A percentile compares a stretch with the other conserved stretches of the same genome.
These are phyloP conservation scores for Artemisia tridentata DNA, from an alignment of 129 eudicot species.

Conservation along the genomic window DNA sequence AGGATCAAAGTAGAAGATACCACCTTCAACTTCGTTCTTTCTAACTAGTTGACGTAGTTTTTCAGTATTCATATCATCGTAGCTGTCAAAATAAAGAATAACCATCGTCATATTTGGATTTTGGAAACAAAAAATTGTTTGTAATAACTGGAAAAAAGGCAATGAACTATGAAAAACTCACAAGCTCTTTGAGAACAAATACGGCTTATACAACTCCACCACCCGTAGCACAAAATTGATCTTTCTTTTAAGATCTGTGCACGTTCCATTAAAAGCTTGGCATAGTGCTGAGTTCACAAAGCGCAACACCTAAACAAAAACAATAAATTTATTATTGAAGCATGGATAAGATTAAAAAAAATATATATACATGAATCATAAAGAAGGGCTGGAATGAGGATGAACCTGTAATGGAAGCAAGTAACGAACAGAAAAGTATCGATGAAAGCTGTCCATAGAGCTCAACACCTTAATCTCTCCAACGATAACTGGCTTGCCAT, in stretches of 20 bases:
- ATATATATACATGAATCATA: not conserved
- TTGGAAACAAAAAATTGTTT: not conserved
- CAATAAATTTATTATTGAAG: not conserved
- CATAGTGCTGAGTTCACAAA: slow-evolving; percentile 31
- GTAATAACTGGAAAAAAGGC: not conserved
- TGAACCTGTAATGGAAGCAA: slow-evolving; percentile 46
- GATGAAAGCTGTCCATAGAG: slow-evolving; percentile 46
- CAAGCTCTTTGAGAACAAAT: slow-evolving; percentile 55
- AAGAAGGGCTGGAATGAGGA: not conserved
- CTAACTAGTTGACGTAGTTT: slow-evolving; percentile 53
- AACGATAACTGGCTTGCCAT: slow-evolving; percentile 47
- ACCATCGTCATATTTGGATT: not conserved
- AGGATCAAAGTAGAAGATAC: slow-evolving; percentile 75
- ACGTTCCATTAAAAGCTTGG: slow-evolving; percentile 26
- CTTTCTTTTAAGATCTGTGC: slow-evolving; percentile 31
- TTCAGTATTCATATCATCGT: slow-evolving; percentile 77
- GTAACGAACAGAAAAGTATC: slow-evolving; percentile 43
- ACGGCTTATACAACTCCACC: slow-evolving; percentile 54
- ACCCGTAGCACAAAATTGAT: slow-evolving; percentile 32
- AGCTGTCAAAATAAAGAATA: slow-evolving; percentile 38
- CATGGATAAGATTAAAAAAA: not conserved
- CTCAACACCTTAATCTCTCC: slow-evolving; percentile 24
- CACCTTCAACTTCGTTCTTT: slow-evolving; percentile 41
- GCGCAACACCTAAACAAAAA: slow-evolving; percentile 23
- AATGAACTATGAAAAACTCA: slow-evolving; percentile 23